Base-by-base conservation (phyloP, 352 stramenopile genomes). In the Stephanocyclus meneghinianus region DNA sequence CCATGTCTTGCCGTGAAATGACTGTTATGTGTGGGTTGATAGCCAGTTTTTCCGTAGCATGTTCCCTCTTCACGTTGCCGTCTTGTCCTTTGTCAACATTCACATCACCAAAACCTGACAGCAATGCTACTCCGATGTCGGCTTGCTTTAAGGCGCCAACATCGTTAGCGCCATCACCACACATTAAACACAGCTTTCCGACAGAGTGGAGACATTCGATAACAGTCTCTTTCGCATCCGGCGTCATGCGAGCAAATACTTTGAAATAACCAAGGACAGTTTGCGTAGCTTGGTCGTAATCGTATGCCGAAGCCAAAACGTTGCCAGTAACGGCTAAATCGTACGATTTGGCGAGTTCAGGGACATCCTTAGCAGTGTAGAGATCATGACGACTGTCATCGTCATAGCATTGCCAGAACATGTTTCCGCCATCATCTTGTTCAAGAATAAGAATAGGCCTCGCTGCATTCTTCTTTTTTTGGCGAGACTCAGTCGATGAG, bases 161-260 rank as follows among this genome's bases (percentile, higher is more conserved):
- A 85, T 98, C 97, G 81, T 99, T 99, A 13, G 95, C 97, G 72
- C 97, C 97, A 76, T 99, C 97, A 77, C 97, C 97, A 71, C 97
- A 99, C 97, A 99, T 99, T 13, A 99, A 88, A 71, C 96, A 98
- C 67, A 96, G 91, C 66, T 95, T 92, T 2, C 95, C 96, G n/a
- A 97, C 88, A 29, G 89, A 95, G 85, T 98, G 98, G 11, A 99
- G 78, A 44, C 91, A 95, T 45, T 97, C 97, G 71, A 99, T 92
- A 10, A 99, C 95, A 64, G 94, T 95, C 87, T 99, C 97, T 86
- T 99, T 99, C n/a, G 98, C 91, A 81, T 99, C 95, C 8, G 97
- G 97, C 4, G 96, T 98, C 96, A 99, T 99, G 45, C 97, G 92
- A 47, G 97, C 97, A 91, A 99, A 99, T 45, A 99, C 85, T 56